Evolutionary conservation across 257 asterid species (phyloP).

Genomic region (Catharanthus roseus): DNA sequence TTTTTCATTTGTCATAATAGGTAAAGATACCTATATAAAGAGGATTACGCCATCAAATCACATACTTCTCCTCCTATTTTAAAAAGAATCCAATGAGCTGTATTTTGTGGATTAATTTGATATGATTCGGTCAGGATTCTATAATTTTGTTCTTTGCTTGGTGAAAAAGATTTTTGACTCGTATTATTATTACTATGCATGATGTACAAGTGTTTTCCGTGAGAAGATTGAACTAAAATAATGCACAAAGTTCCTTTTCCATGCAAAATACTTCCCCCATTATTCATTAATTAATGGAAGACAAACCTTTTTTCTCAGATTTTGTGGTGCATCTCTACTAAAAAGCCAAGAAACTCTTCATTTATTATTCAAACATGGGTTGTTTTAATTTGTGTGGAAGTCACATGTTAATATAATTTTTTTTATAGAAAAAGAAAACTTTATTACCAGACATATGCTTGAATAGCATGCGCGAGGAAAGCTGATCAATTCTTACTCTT

Average conservation of each 20-base stretch:
- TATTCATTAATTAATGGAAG: neutral
- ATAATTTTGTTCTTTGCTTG: constrained; percentile 3
- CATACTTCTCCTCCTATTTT: too few relatives aligned
- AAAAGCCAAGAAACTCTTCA: neutral
- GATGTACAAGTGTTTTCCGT: neutral
- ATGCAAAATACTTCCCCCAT: neutral
- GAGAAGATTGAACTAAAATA: neutral
- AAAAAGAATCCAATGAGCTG: too few relatives aligned
- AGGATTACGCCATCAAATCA: too few relatives aligned
- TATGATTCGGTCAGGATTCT: neutral
- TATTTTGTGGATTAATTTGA: neutral
- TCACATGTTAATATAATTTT: too few relatives aligned
- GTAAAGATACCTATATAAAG: too few relatives aligned
- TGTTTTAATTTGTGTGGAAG: too few relatives aligned
- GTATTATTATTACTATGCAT: neutral
- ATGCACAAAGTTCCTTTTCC: neutral
- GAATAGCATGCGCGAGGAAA: too few relatives aligned
- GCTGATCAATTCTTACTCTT: too few relatives aligned
- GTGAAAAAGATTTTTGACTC: constrained; percentile 8
- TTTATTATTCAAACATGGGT: neutral
- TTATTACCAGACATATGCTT: too few relatives aligned
- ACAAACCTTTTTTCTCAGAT: neutral
- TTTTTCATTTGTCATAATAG: too few relatives aligned
- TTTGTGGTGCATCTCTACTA: neutral
- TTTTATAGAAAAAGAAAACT: neutral